Evolutionary conservation across 2,329 filamentous ascomycete genomes (phyloP).

Genomic region (Penicillium concentricum): DNA sequence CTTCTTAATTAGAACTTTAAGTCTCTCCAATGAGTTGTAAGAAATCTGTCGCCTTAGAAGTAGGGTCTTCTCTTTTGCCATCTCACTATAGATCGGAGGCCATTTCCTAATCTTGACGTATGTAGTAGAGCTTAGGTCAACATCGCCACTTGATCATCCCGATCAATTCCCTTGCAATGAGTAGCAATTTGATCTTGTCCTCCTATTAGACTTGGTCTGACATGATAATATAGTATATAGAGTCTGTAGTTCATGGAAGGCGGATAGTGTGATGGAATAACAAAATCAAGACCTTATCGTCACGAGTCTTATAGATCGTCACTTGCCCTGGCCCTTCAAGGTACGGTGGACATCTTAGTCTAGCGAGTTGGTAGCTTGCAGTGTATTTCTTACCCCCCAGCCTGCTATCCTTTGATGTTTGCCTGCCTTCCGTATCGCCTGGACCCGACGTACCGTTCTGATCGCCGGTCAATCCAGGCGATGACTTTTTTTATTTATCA

Average conservation of each 20-base stretch:
- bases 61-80: not conserved
- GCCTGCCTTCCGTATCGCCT: not conserved
- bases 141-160: constrained; percentile 11
- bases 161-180: constrained; percentile 5
- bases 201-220: not conserved
- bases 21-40: not conserved
- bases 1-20: not conserved
- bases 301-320: not conserved
- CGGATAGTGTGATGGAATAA: not conserved
- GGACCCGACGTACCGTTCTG: not conserved
- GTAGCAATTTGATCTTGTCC: not conserved
- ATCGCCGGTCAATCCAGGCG: not conserved
- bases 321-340: not conserved
- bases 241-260: not conserved
- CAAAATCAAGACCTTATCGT: not conserved
- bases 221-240: not conserved
- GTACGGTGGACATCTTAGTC: not conserved
- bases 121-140: constrained; percentile 17
- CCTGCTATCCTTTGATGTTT: not conserved
- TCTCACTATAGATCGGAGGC: constrained; percentile 7
- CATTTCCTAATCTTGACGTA: constrained; percentile 26
- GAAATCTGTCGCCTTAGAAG: not conserved
- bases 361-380: not conserved
- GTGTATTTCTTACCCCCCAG: not conserved
- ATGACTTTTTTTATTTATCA: not conserved